A percentile compares a stretch with the other conserved stretches of the same genome.
Conservation (phyloP, 1,284 basidiomycete species). For the Rhodofomes roseus region DNA sequence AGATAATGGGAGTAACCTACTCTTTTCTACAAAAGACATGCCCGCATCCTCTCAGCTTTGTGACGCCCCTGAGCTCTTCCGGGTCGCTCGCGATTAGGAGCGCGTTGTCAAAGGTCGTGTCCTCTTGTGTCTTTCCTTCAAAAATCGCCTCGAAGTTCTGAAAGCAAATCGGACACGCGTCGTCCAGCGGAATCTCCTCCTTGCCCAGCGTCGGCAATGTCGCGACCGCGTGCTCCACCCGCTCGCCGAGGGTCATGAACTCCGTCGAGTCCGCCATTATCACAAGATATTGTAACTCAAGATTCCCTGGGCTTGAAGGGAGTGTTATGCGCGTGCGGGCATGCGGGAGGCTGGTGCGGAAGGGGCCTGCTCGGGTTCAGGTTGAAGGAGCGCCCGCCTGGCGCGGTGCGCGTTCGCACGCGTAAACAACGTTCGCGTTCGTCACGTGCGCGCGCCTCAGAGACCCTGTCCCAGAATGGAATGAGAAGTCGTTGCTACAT, state of each 20-base stretch:
- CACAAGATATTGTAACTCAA: neutral
- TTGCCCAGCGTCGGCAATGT: slow-evolving; percentile 42
- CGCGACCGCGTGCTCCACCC: slow-evolving; percentile 30
- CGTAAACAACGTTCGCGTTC: slow-evolving; percentile 31
- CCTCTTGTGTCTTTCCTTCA: slow-evolving; percentile 26
- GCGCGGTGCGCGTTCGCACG: slow-evolving; percentile 15
- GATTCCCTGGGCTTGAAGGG: neutral
- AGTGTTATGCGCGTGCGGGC: neutral
- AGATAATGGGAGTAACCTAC: slow-evolving; percentile 42
- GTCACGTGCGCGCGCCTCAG: slow-evolving; percentile 21
- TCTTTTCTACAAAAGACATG: slow-evolving; percentile 67
- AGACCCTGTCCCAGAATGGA: neutral
- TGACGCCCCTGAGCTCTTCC: slow-evolving; percentile 39
- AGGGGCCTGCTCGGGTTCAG: neutral
- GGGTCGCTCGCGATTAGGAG: slow-evolving; percentile 9
- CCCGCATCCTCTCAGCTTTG: slow-evolving; percentile 53
- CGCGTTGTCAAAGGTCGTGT: slow-evolving; percentile 1
- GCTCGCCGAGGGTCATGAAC: slow-evolving; percentile 18
- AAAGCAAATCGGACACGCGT: slow-evolving; percentile 63
- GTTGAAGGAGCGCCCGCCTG: neutral
- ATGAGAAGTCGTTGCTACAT: neutral
- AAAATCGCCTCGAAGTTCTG: slow-evolving; percentile 44
- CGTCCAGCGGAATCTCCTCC: slow-evolving; percentile 42
- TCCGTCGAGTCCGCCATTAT: slow-evolving; percentile 2
- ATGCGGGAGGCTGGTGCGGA: neutral